Evolutionary conservation across 2,329 filamentous ascomycete genomes (phyloP), one percentile per base, ranked within the genome.

Genomic region (Talaromyces sp.): DNA sequence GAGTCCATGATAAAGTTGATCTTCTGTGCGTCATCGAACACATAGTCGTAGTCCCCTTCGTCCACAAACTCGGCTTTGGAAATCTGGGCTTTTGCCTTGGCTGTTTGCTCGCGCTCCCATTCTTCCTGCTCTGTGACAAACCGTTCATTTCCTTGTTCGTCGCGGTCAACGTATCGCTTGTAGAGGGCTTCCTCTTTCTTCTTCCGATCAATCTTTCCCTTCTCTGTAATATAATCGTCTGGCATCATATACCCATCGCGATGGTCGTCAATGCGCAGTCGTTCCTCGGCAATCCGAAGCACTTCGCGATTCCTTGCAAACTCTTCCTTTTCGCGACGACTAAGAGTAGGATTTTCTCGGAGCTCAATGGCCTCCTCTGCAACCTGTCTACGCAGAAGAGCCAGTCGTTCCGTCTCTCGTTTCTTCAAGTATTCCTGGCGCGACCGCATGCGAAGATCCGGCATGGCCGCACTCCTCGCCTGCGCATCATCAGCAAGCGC

Each of bases 351-450:
- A 52, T 92, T 91, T 48, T 89, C 90, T 53, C 86, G 83, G 57
- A 95, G 75, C 72, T 97, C 92, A 24, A 88, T 86, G 1, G 87
- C 87, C 73, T 99, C 94, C 67, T 97, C 93, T 0, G 86, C 86
- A 2, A 99, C 94, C 70, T 97, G 93, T 69, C 90, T 91, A 32
- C 92, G 85, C 55, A 99, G 77, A n/a, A 99, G 77, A 0, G 90
- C 90, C 17, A 99, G 77, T 62, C 91, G 86, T 74, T 97, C 91
- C 0, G 88, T 81, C 72, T 97, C 92, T 64, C 94, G 85, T 79
- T 99, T 97, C 75, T 92, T 91, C 31, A 99, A 81, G 70, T 99
- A 99, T 65, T 94, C 88, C 70, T 97, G 92, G 62, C 94, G 85
- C 3, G 92, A 96, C 32, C 91, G 85, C 69, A 94, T 81, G 48